Evolutionary conservation across 768 basidiomycete genomes (phyloP).

Genomic region (Candolleomyces aberdarensis): DNA sequence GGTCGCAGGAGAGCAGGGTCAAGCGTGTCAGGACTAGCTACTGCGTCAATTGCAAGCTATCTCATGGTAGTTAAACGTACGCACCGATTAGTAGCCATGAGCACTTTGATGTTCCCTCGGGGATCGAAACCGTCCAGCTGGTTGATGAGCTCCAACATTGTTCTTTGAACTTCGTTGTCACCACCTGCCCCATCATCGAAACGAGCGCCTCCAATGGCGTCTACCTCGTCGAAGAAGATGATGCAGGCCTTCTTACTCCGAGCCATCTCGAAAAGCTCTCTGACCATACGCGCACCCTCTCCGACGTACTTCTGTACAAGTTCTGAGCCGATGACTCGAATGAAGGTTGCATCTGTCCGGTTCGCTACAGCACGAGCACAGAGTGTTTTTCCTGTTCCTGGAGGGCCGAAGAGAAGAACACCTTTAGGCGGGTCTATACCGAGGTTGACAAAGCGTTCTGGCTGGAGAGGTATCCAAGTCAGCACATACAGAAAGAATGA

Average conservation of each 20-base stretch:
- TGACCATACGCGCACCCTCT: slow-evolving; percentile 98
- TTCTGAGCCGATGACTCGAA: slow-evolving; percentile 98
- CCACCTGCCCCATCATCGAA: slow-evolving; percentile 99
- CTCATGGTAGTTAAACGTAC: slow-evolving; percentile 16
- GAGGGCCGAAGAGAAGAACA: slow-evolving; percentile 92
- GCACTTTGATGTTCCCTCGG: slow-evolving; percentile 98
- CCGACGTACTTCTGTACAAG: slow-evolving; percentile 99
- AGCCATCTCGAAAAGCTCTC: slow-evolving; percentile 99
- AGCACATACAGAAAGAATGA: neutral
- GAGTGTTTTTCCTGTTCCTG: slow-evolving; percentile 97
- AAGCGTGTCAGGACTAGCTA: slow-evolving; percentile 86
- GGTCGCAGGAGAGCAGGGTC: slow-evolving; percentile 96
- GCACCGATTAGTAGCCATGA: slow-evolving; percentile 98
- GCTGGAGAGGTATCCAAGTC: slow-evolving; percentile 50
- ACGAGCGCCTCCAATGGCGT: slow-evolving; percentile 96
- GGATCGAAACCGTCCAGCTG: slow-evolving; percentile 99
- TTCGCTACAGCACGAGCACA: slow-evolving; percentile 98
- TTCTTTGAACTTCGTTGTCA: slow-evolving; percentile 98
- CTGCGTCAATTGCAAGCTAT: slow-evolving; percentile 3
- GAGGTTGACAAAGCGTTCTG: slow-evolving; percentile 97
- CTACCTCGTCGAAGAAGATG: slow-evolving; percentile 99
- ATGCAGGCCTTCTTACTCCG: slow-evolving; percentile 98
- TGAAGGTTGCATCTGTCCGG: slow-evolving; percentile 97
- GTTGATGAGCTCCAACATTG: slow-evolving; percentile 99
- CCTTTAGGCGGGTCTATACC: slow-evolving; percentile 99